phyloP scores from a whole-genome alignment of 177 flowering plant species.

The Vitis hybrid region DNA sequence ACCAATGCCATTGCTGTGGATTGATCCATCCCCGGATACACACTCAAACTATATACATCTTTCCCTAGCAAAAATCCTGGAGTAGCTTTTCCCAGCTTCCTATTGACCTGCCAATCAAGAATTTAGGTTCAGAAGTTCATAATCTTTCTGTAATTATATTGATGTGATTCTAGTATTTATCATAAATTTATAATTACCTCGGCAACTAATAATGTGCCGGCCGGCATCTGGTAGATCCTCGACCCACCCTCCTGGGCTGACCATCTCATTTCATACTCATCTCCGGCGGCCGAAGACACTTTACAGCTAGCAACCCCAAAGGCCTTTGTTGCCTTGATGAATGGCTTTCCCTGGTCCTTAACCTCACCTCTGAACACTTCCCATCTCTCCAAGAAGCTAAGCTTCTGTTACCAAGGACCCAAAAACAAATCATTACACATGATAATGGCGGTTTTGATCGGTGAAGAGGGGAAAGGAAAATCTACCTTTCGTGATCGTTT shows the following conservation, averaged over 20 bases:
- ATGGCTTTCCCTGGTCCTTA: conserved; percentile 11
- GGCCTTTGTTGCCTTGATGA: conserved; percentile 14
- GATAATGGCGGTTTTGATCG: too few species aligned
- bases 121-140: too few species aligned
- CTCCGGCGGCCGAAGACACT: conserved; percentile 7
- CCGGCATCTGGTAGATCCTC: conserved; percentile 6
- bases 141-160: too few species aligned
- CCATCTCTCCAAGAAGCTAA: conserved; percentile 23
- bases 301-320: conserved; percentile 18
- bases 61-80: conserved; percentile 9
- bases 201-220: conserved; percentile 8
- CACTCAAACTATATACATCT: conserved; percentile 15
- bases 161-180: too few species aligned
- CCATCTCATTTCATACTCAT: conserved; percentile 18
- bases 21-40: conserved; percentile 20
- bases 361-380: conserved; percentile 22
- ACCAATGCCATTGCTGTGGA: conserved; percentile 23
- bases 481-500: conserved; percentile 20
- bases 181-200: conserved; percentile 7
- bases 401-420: background rate
- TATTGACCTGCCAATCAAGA: conserved; percentile 11
- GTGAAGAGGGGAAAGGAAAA: too few species aligned
- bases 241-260: conserved; percentile 14
- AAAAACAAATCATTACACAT: too few species aligned
- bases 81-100: conserved; percentile 5